These are phyloP conservation scores for Alternaria novae-zelandiae DNA, from an alignment of 2,329 filamentous ascomycete genomes.

Conservation along the genomic window DNA sequence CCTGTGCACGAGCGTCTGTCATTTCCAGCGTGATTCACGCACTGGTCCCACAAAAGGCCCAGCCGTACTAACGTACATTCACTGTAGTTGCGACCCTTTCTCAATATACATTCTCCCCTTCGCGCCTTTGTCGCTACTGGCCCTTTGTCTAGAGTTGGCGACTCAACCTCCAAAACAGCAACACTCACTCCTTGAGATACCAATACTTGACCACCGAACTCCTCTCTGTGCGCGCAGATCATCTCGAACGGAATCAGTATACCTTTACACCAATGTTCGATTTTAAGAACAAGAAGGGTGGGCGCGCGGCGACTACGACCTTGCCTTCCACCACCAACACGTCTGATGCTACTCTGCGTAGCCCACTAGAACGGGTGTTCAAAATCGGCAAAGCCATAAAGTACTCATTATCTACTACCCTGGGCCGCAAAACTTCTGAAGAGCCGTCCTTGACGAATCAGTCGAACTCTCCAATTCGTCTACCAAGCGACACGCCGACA, in stretches of 20 bases:
- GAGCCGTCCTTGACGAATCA: background rate
- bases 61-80: background rate
- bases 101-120: too few relatives aligned
- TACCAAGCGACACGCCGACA: background rate
- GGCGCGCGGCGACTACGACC: background rate
- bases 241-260: background rate
- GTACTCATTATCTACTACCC: background rate
- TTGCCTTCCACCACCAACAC: background rate
- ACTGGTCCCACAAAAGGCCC: background rate
- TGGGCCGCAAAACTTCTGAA: background rate
- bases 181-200: background rate
- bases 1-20: too few relatives aligned
- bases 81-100: background rate
- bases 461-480: background rate
- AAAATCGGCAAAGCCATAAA: background rate
- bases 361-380: background rate
- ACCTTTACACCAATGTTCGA: background rate
- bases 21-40: too few relatives aligned
- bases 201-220: background rate
- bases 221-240: background rate
- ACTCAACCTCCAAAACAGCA: background rate
- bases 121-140: background rate
- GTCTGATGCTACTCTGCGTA: background rate
- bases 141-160: background rate
- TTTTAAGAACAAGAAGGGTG: background rate